Percentiles rank a stretch among this genome's conserved stretches.
Evolutionary conservation across 108 stramenopile species (phyloP).

Genomic region (Nitzschia inconspicua): DNA sequence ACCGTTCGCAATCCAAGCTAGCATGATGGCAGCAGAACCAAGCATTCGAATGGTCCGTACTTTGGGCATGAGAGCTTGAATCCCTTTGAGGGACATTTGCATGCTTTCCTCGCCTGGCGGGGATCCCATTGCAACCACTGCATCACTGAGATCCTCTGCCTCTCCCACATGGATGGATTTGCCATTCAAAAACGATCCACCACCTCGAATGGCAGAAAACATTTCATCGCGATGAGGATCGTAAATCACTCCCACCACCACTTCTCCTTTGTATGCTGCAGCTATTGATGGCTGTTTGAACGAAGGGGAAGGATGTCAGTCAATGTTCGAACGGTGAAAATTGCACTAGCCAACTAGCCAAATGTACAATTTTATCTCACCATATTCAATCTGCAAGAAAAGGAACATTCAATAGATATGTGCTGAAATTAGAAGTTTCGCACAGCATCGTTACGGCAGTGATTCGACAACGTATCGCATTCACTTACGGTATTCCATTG

Average conservation of each 20-base stretch:
- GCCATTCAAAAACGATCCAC: constrained; percentile 69
- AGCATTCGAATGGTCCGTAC: constrained; percentile 78
- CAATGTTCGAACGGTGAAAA: no score
- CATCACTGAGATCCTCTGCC: constrained; percentile 24
- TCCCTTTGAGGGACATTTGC: constrained; percentile 62
- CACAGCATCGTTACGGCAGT: no score
- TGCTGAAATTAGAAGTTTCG: no score
- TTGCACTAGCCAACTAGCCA: no score
- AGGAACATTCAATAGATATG: no score
- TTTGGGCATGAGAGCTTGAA: constrained; percentile 63
- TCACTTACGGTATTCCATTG: constrained; percentile 69
- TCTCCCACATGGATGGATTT: constrained; percentile 38
- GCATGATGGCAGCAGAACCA: constrained; percentile 74
- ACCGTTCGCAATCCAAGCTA: constrained; percentile 82
- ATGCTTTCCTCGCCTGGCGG: constrained; percentile 63
- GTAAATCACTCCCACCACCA: constrained; percentile 70
- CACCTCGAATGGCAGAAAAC: constrained; percentile 65
- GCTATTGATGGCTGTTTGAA: constrained; percentile 56
- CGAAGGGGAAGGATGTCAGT: no score
- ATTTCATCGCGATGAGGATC: constrained; percentile 74
- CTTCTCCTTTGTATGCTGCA: constrained; percentile 44
- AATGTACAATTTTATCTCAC: no score
- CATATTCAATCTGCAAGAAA: no score
- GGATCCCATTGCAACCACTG: constrained; percentile 60
- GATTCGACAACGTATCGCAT: no score